phyloP scores from a whole-genome alignment of 2,329 filamentous ascomycete species.

The Aspergillus ochraceus region DNA sequence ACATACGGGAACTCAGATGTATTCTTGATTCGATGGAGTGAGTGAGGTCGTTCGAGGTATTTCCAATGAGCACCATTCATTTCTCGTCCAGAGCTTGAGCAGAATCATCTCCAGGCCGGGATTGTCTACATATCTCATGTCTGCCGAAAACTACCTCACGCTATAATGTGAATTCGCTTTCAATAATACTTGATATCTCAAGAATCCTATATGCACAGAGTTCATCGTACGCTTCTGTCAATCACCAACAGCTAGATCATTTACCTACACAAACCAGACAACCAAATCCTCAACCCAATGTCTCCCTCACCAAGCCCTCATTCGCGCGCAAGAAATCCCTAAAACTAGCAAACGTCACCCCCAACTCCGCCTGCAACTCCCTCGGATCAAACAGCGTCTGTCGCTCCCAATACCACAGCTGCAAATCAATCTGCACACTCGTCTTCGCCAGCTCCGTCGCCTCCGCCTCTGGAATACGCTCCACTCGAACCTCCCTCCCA shows the following conservation, averaged over 20 bases:
- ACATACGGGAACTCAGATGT: not conserved
- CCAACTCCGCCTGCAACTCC: not conserved
- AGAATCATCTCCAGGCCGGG: too few relatives aligned
- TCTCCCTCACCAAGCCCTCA: not conserved
- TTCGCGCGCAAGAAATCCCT: not conserved
- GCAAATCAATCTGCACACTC: not conserved
- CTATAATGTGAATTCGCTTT: too few relatives aligned
- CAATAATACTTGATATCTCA: too few relatives aligned
- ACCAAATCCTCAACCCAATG: not conserved
- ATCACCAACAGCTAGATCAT: too few relatives aligned
- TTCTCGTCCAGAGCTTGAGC: too few relatives aligned
- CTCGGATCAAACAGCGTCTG: not conserved
- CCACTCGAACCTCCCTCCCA: not conserved
- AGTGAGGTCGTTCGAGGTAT: not conserved
- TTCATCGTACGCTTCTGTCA: too few relatives aligned
- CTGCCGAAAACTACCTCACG: too few relatives aligned
- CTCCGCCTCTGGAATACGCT: not conserved
- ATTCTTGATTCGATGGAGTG: not conserved
- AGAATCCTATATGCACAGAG: too few relatives aligned
- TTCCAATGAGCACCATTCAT: too few relatives aligned
- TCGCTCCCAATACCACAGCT: not conserved
- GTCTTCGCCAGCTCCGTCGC: not conserved
- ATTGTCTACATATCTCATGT: too few relatives aligned
- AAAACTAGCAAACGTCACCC: not conserved
- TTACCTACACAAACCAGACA: not conserved